These are phyloP conservation scores for Pythium aphanidermatum DNA, from an alignment of 352 stramenopile genomes.

Conservation along the genomic window DNA sequence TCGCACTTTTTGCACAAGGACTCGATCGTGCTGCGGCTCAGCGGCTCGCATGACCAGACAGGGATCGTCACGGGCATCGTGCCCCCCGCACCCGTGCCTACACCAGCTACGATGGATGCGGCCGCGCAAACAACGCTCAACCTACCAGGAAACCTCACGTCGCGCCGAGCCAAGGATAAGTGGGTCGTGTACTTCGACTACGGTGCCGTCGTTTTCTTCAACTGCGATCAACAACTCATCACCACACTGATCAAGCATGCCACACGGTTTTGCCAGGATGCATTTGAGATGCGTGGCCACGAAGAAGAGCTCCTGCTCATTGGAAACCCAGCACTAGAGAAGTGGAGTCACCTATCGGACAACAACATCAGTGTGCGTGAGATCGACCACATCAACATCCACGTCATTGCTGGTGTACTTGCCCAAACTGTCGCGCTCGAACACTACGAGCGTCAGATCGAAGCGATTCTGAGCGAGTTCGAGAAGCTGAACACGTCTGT, in stretches of 20 bases:
- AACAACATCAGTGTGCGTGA: conserved; percentile 79
- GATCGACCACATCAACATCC: conserved; percentile 80
- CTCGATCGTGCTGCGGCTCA: conserved; percentile 67
- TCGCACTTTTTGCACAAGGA: conserved; percentile 78
- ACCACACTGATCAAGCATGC: conserved; percentile 71
- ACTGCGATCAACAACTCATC: conserved; percentile 77
- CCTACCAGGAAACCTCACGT: conserved; percentile 50
- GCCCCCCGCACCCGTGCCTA: conserved; percentile 12
- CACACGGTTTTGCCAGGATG: conserved; percentile 67
- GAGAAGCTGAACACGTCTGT: conserved; percentile 89
- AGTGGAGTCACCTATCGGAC: conserved; percentile 77
- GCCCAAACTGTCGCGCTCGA: conserved; percentile 95
- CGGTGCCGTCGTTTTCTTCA: conserved; percentile 90
- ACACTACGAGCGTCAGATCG: conserved; percentile 94
- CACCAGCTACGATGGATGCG: neutral
- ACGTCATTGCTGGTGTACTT: conserved; percentile 94
- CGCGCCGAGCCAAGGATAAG: conserved; percentile 82
- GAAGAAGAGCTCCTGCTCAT: conserved; percentile 77
- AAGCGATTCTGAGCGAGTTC: conserved; percentile 94
- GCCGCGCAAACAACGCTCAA: conserved; percentile 30
- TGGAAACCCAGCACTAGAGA: conserved; percentile 55
- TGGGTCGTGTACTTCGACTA: conserved; percentile 93
- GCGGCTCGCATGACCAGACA: conserved; percentile 28
- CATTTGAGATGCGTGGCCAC: conserved; percentile 72
- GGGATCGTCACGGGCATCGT: conserved; percentile 31